These are phyloP conservation scores for Picea sitchensis DNA, from an alignment of 75 land plant genomes.

Conservation along the genomic window DNA sequence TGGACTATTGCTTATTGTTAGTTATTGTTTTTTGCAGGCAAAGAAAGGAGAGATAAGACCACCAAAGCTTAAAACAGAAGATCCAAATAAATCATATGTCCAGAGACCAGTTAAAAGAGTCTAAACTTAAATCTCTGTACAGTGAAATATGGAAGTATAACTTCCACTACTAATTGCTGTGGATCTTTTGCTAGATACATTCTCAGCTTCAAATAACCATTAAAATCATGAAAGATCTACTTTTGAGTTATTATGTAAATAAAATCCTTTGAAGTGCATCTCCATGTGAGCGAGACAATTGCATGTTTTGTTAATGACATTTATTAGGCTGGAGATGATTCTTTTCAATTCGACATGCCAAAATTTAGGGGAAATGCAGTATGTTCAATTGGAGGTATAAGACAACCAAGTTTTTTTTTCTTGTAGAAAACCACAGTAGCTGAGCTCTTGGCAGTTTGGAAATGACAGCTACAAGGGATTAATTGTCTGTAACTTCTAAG, in stretches of 20 bases:
- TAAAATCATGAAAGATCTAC: background rate
- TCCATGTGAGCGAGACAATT: background rate
- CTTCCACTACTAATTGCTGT: background rate
- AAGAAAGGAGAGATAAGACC: slow-evolving; percentile 95
- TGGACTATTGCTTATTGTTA: slow-evolving; percentile 3
- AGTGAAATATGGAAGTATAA: background rate
- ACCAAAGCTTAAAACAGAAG: slow-evolving; percentile 98
- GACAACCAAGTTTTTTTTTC: too few relatives aligned
- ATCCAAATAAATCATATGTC: slow-evolving; percentile 98
- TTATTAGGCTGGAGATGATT: background rate
- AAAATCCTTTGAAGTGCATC: background rate
- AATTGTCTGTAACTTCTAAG: too few relatives aligned
- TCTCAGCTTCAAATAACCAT: background rate
- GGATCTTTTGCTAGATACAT: background rate
- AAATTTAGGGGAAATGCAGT: too few relatives aligned
- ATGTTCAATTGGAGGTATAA: too few relatives aligned
- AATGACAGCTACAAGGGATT: too few relatives aligned
- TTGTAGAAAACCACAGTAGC: too few relatives aligned
- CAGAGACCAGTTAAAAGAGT: slow-evolving; percentile 95
- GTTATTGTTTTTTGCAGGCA: slow-evolving; percentile 32
- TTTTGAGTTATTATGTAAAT: background rate
- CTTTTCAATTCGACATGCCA: too few relatives aligned
- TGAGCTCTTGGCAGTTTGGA: too few relatives aligned
- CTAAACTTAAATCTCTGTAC: slow-evolving; percentile 11
- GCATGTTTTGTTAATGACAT: background rate